Base-by-base conservation (phyloP, 371 early-diverging fungal genomes). In the Mortierella sp. region DNA sequence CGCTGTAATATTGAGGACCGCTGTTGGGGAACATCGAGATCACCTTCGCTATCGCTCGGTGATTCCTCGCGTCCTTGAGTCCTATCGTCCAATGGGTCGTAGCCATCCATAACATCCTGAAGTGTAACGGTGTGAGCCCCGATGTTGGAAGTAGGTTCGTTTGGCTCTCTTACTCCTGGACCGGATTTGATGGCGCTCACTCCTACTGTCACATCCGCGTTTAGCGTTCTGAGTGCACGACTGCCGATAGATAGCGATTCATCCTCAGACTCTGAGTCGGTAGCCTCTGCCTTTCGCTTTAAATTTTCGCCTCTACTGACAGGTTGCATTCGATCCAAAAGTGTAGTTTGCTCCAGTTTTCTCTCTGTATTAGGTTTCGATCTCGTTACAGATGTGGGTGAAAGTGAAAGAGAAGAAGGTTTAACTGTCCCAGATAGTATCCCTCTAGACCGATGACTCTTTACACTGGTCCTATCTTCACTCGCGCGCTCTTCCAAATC, bases 1-100 rank as follows among this genome's bases (percentile, higher is more conserved):
- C 69, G 69, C 48, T 79, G 79, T 19, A 36, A 16, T 61, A 41
- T 68, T 24, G 24, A 36, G 19, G 41, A 40, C 36, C 45, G 64
- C 3, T 43, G 61, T 13, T 52, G 36, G 3, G 15, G 40, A 8
- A 13, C 33, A 11, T 45, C 47, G 16, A 24, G 52, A 13, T 72
- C 78, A 3, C 67, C 73, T 24, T 74, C 72, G 22, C 81, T 77
- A 33, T 81, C 75, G 33, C 72, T 72, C 19, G 65, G 21, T 32
- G 60, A 32, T 32, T 58, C 64, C n/a, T 65, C 57, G 9, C 58
- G 53, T 41, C 67, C 60, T 0, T 55, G 71, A 4, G 41, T 33
- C 63, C 57, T 58, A 57, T 79, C 79, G 24, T 79, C 74, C 28
- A 79, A 47, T 8, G 79, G 79, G 21, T 79, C 79, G 36, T 74